Percentiles rank a stretch among this genome's conserved stretches.
phyloP scores from a whole-genome alignment of 1,284 basidiomycete species.

The Apiotrichum akiyoshidainum region DNA sequence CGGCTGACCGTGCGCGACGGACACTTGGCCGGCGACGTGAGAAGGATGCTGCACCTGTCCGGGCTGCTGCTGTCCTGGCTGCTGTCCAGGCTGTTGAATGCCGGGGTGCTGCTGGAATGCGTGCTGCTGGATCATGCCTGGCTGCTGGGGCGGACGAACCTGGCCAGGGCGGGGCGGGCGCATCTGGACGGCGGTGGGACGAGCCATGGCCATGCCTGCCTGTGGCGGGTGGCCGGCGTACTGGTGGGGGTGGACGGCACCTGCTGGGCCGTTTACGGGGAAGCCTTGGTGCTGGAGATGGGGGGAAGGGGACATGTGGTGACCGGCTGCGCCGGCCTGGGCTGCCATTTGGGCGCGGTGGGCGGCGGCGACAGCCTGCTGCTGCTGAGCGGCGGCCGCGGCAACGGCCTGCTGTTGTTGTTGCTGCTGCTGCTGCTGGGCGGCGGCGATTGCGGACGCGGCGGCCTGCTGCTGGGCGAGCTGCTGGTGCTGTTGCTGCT shows the following conservation, averaged over 20 bases:
- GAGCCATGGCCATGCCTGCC: slow-evolving; percentile 14
- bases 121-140: slow-evolving; percentile 15
- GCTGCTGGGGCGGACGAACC: slow-evolving; percentile 14
- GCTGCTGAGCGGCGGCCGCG: slow-evolving; percentile 4
- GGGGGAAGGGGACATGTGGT: slow-evolving; percentile 36
- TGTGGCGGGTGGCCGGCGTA: slow-evolving; percentile 21
- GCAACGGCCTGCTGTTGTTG: slow-evolving; percentile 8
- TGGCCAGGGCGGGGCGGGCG: slow-evolving; percentile 17
- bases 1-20: slow-evolving; percentile 10
- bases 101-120: slow-evolving; percentile 22
- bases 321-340: slow-evolving; percentile 11
- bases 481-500: slow-evolving; percentile 23
- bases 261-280: slow-evolving; percentile 26
- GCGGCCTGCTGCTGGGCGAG: slow-evolving; percentile 16
- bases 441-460: slow-evolving; percentile 16
- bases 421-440: slow-evolving; percentile 23
- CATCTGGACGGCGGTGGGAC: slow-evolving; percentile 17
- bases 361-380: slow-evolving; percentile 3
- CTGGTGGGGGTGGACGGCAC: slow-evolving; percentile 18
- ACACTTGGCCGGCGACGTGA: slow-evolving; percentile 14
- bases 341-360: slow-evolving; percentile 9
- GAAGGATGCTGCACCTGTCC: slow-evolving; percentile 26
- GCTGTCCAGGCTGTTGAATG: slow-evolving; percentile 21
- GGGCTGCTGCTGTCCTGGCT: slow-evolving; percentile 18
- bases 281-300: slow-evolving; percentile 44